A percentile compares a stretch with the other conserved stretches of the same genome.
Conservation (phyloP, 192 early-diverging fungal species). For the Allomyces javanicus region DNA sequence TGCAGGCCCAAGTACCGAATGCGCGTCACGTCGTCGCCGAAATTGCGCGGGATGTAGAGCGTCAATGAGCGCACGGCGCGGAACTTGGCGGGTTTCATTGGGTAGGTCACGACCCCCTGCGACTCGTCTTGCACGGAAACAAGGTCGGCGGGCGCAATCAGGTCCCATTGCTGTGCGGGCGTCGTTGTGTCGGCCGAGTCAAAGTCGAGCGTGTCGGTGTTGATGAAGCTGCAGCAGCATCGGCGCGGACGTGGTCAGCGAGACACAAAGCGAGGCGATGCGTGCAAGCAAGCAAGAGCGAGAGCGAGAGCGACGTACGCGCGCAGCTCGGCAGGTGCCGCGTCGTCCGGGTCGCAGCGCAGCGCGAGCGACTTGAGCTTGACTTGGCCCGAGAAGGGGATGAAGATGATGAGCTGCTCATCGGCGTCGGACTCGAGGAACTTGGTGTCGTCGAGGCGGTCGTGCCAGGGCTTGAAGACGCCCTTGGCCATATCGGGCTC, state of each 20-base stretch:
- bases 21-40: constrained; percentile 50
- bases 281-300: too few relatives aligned
- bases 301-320: constrained; percentile 30
- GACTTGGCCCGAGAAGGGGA: constrained; percentile 58
- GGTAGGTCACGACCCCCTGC: neutral
- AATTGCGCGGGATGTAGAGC: constrained; percentile 62
- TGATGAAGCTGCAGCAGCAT: constrained; percentile 46
- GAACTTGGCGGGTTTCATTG: constrained; percentile 45
- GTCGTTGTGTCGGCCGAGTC: constrained; percentile 42
- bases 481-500: constrained; percentile 35
- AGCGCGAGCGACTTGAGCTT: constrained; percentile 80
- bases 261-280: too few relatives aligned
- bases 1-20: constrained; percentile 74
- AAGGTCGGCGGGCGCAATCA: constrained; percentile 27
- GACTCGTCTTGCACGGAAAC: constrained; percentile 43
- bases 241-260: neutral
- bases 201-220: constrained; percentile 82
- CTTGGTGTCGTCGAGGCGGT: constrained; percentile 49
- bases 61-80: constrained; percentile 54
- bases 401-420: constrained; percentile 70
- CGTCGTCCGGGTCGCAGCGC: constrained; percentile 34
- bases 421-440: constrained; percentile 66
- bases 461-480: constrained; percentile 74
- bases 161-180: constrained; percentile 66
- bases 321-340: constrained; percentile 48